Evolutionary conservation across 2,329 filamentous ascomycete genomes (phyloP), one percentile per base, ranked within the genome.

Genomic region (Geosmithia flava): DNA sequence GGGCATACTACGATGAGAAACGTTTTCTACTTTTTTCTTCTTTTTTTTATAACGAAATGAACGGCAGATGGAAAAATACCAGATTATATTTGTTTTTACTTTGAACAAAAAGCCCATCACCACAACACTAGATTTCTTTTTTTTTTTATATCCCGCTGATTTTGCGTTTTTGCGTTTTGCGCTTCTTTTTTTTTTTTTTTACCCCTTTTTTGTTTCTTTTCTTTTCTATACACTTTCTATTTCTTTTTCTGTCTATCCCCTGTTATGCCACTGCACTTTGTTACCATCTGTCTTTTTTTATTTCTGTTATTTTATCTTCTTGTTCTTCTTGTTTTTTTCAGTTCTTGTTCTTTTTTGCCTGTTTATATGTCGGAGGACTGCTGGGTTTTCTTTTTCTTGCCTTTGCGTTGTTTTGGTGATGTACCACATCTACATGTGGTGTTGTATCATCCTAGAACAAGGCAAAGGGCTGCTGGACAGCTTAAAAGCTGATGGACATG

Each of bases 81-180:
- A 27, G 8, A 27, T 27, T 27, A 27, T n/a, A n/a, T n/a, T n/a
- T n/a, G n/a, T n/a, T n/a, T n/a, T 27, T 27, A 27, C 8, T 27
- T 27, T 8, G 8, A 27, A 27, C 23, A 27, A 27, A 27, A 27
- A 7, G 29, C 33, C 33, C 33, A 37, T 37, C 33, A 37, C 15
- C 33, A 37, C 33, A 37, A 3, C 10, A 37, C 33, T 37, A 37
- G 33, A 37, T 44, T 44, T 27, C 20, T 16, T 16, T 19, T 19
- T 19, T 44, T 16, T 30, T 43, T 49, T 20, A 44, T 42, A 44
- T 46, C 46, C 40, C 27, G 43, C 20, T 30, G 42, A 42, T 48
- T 40, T 40, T 44, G 47, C 10, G 17, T 40, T 27, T 20, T 49
- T 49, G 17, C 16, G 5, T 15, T 23, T 19, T 27, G 23, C 23